These are phyloP conservation scores for Trichoderma reesei DNA, from an alignment of 495 filamentous ascomycete species.

Conservation along the genomic window DNA sequence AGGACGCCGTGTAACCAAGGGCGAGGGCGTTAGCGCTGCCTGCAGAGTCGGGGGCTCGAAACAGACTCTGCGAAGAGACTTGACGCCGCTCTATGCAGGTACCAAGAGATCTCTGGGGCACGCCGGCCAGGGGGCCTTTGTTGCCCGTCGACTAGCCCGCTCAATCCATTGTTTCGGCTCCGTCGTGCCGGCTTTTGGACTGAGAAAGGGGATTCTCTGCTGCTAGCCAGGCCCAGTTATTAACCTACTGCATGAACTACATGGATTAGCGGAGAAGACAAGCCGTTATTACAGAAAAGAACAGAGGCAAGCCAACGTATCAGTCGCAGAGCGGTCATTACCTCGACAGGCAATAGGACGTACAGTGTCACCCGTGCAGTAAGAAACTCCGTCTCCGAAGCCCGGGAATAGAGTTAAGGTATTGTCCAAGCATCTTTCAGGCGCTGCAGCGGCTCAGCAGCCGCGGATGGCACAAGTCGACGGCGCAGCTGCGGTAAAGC, in stretches of 20 bases:
- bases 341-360: neutral
- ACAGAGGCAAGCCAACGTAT: no score
- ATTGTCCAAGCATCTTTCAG: neutral
- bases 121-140: neutral
- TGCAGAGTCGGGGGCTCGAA: neutral
- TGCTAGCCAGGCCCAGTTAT: no score
- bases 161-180: slow-evolving; percentile 5
- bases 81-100: neutral
- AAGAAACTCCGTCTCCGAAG: no score
- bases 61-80: neutral
- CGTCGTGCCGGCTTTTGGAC: neutral
- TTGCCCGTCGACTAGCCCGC: neutral
- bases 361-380: neutral
- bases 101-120: neutral
- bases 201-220: no score
- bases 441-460: neutral
- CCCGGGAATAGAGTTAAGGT: neutral
- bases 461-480: neutral
- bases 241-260: no score
- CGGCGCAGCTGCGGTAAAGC: neutral
- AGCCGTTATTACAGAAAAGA: no score
- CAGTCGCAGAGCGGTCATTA: no score
- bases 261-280: no score
- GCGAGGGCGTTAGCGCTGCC: slow-evolving; percentile 1
- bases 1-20: neutral